Base-by-base conservation (phyloP, 2,329 filamentous ascomycete genomes). In the Apiospora pterosperma region DNA sequence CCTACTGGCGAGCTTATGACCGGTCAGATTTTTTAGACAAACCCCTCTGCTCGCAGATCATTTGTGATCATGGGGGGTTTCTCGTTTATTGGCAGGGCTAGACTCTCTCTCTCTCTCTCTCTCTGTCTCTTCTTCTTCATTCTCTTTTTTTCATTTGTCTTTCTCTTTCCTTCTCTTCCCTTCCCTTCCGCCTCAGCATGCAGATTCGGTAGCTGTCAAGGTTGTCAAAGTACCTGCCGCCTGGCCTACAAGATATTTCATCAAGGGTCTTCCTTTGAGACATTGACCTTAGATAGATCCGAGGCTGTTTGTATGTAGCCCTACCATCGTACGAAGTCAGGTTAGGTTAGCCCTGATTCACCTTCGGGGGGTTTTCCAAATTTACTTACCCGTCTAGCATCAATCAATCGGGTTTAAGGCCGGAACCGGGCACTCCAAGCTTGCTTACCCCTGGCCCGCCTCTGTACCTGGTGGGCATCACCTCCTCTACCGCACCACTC, bases 11-110 rank as follows among this genome's bases (percentile, higher is more conserved):
- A 19, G 31, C 31, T 23, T 36, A 39, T 60, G 63, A 65, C 38
- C 28, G 36, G 36, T 65, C 63, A 65, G 16, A 59, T 65, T 65
- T 65, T 41, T 55, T 62, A 62, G 36, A 55, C 38, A 48, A 62
- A 62, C 61, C 63, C 63, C 63, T 60, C 63, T 62, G 60, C 38
- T 21, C 36, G 11, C 11, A 14, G 59, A 61, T 64, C 42, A 55
- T 55, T 31, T 55, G 48, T 19, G 48, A 34, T 25, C 48, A 55
- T 55, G 48, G 48, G 48, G 48, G 11, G 11, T 28, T 34, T 19
- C 34, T 55, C 28, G 25, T 55, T 34, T 55, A 55, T 55, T 55
- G 48, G 19, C 48, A 55, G 48, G 48, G 48, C 48, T 55, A 34
- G 48, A 55, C 48, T 55, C 48, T 34, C 28, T 31, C 8, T n/a